Evolutionary conservation across 495 filamentous ascomycete genomes (phyloP).

Genomic region (Penicillium cosmopolitanum): DNA sequence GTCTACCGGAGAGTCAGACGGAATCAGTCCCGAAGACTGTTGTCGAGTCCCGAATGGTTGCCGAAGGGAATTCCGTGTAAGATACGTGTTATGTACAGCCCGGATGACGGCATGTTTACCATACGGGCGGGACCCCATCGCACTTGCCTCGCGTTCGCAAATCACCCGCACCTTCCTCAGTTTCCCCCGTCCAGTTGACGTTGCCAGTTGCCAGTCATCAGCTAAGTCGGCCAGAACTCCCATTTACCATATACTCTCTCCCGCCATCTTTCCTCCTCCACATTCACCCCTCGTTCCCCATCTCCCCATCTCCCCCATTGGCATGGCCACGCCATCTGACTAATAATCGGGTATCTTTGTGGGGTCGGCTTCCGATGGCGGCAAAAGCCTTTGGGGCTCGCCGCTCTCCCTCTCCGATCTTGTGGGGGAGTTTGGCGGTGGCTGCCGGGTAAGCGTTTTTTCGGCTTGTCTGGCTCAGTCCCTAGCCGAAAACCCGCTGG

Average conservation of each 20-base stretch:
- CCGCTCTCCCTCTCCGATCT: constrained; percentile 16
- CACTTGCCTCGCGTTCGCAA: not conserved
- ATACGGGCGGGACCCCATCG: not conserved
- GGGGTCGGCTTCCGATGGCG: constrained; percentile 29
- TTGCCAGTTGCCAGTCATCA: not conserved
- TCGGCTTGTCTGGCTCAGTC: constrained; percentile 24
- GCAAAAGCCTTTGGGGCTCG: constrained; percentile 22
- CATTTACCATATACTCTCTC: not conserved
- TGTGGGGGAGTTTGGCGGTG: constrained; percentile 18
- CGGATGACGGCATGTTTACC: not conserved
- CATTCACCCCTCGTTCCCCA: not conserved
- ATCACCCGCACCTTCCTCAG: not conserved
- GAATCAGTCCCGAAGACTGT: not conserved
- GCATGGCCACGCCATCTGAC: not conserved
- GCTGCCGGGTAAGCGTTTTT: constrained; percentile 27
- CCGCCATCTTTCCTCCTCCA: not conserved
- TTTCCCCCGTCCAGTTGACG: too few species aligned
- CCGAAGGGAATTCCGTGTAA: constrained; percentile 2
- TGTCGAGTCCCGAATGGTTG: not conserved
- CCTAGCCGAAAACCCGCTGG: constrained; percentile 20
- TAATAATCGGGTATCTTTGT: not conserved
- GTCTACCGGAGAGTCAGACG: not conserved
- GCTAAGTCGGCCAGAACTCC: not conserved
- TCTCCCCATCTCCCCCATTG: not conserved
- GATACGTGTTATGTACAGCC: not conserved